phyloP scores from a whole-genome alignment of 345 rosid genomes.

The Eucalyptus marginata region DNA sequence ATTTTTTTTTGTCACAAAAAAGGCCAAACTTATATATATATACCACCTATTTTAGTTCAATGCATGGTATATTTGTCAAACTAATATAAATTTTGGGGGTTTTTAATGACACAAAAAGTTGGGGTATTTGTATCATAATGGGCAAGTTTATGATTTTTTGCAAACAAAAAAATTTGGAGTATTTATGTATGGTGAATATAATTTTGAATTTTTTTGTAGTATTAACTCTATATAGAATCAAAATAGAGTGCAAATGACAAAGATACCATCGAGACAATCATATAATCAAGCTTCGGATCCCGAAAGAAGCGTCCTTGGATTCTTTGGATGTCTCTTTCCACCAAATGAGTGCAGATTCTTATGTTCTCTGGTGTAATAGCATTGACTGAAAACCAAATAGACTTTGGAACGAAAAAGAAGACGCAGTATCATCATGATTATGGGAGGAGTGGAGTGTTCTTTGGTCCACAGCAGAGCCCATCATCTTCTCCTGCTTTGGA shows the following conservation, averaged over 20 bases:
- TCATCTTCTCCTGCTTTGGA: neutral
- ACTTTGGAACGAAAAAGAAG: neutral
- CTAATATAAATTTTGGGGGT: rapidly evolving
- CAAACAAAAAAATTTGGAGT: rapidly evolving
- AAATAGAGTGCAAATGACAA: neutral
- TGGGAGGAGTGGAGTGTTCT: neutral
- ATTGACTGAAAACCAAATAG: neutral
- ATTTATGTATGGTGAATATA: neutral
- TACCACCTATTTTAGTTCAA: no score
- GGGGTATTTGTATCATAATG: no score
- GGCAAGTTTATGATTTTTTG: no score
- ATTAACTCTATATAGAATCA: neutral
- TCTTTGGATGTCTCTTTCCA: neutral
- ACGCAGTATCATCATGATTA: neutral
- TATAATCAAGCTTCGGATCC: neutral
- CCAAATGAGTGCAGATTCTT: neutral
- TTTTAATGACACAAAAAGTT: no score
- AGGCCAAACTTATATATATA: neutral
- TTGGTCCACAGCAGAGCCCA: neutral
- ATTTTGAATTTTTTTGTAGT: no score
- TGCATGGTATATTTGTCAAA: no score
- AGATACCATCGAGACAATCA: neutral
- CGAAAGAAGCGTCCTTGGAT: neutral
- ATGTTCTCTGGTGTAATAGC: neutral
- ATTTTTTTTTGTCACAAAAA: no score